Evolutionary conservation across 2,329 filamentous ascomycete species (phyloP).

Genomic region (Exophiala sideris): DNA sequence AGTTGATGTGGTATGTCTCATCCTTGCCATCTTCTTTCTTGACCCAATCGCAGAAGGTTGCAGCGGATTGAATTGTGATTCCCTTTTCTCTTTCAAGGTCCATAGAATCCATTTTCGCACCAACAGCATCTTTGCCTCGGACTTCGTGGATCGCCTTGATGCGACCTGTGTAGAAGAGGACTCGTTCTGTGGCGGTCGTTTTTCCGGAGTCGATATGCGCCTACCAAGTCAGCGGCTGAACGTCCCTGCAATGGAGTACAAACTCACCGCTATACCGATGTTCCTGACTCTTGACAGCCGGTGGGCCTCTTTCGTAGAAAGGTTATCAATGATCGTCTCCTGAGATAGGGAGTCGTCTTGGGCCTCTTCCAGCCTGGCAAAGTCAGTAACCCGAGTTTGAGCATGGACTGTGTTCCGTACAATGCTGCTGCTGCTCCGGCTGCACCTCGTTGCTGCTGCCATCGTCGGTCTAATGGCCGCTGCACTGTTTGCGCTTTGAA

Average conservation of each 20-base stretch:
- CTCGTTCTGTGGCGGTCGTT: constrained; percentile 92
- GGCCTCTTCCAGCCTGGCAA: constrained; percentile 54
- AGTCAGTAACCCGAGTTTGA: not conserved
- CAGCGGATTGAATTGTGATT: constrained; percentile 97
- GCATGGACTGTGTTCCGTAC: constrained; percentile 32
- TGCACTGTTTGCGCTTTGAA: constrained; percentile 9
- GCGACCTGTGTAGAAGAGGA: constrained; percentile 95
- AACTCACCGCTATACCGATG: constrained; percentile 87
- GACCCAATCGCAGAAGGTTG: constrained; percentile 95
- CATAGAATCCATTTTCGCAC: constrained; percentile 99
- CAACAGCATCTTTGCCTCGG: constrained; percentile 86
- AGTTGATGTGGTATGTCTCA: constrained; percentile 91
- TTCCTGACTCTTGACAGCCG: constrained; percentile 82
- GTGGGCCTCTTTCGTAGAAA: constrained; percentile 73
- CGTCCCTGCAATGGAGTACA: not conserved
- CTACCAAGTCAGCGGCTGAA: constrained; percentile 41
- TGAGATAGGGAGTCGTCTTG: constrained; percentile 56
- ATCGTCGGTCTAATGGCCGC: constrained; percentile 38
- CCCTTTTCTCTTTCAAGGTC: constrained; percentile 97
- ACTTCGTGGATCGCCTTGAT: constrained; percentile 98
- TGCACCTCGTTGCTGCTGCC: constrained; percentile 43
- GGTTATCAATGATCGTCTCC: constrained; percentile 70
- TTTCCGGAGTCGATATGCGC: constrained; percentile 99
- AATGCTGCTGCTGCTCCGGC: constrained; percentile 44
- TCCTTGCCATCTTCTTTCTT: constrained; percentile 82